These are phyloP conservation scores for Medakamo hakoo DNA, from an alignment of 139 green algal genomes.

Conservation along the genomic window DNA sequence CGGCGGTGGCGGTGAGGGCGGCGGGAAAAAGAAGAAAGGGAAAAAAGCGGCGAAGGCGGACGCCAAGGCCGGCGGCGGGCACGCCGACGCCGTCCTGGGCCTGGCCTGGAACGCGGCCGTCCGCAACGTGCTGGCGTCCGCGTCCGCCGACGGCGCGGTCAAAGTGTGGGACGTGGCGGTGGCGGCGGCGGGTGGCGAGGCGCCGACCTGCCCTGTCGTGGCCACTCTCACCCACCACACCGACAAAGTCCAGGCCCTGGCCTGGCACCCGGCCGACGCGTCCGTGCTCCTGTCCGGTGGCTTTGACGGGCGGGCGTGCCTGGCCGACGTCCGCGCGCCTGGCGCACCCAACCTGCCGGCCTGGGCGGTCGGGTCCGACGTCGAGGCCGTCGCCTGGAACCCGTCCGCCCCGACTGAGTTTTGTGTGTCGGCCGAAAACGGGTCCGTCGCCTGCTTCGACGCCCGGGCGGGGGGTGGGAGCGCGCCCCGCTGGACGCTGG, in stretches of 20 bases:
- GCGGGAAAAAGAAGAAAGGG: slow-evolving; percentile 9
- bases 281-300: slow-evolving; percentile 70
- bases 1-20: slow-evolving; percentile 15
- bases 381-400: slow-evolving; percentile 75
- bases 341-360: slow-evolving; percentile 21
- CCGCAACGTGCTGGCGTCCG: slow-evolving; percentile 82
- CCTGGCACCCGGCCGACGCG: slow-evolving; percentile 78
- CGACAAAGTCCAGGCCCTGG: slow-evolving; percentile 87
- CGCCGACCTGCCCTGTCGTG: no score
- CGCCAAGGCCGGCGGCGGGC: slow-evolving; percentile 57
- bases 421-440: slow-evolving; percentile 70
- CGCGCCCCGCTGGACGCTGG: slow-evolving; percentile 48
- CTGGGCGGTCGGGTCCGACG: slow-evolving; percentile 66
- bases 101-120: slow-evolving; percentile 78
- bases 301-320: slow-evolving; percentile 60
- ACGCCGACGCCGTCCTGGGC: slow-evolving; percentile 73
- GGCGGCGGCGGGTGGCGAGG: slow-evolving; percentile 22
- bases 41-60: slow-evolving; percentile 3
- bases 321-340: slow-evolving; percentile 28
- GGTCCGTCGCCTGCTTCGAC: slow-evolving; percentile 48
- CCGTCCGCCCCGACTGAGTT: slow-evolving; percentile 61
- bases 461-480: slow-evolving; percentile 32
- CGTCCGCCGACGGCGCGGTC: slow-evolving; percentile 62
- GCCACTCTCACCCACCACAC: slow-evolving; percentile 77
- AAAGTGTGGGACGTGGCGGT: slow-evolving; percentile 73